These are phyloP conservation scores for Aspergillus quadricinctus DNA, from an alignment of 2,329 filamentous ascomycete species.

Conservation along the genomic window DNA sequence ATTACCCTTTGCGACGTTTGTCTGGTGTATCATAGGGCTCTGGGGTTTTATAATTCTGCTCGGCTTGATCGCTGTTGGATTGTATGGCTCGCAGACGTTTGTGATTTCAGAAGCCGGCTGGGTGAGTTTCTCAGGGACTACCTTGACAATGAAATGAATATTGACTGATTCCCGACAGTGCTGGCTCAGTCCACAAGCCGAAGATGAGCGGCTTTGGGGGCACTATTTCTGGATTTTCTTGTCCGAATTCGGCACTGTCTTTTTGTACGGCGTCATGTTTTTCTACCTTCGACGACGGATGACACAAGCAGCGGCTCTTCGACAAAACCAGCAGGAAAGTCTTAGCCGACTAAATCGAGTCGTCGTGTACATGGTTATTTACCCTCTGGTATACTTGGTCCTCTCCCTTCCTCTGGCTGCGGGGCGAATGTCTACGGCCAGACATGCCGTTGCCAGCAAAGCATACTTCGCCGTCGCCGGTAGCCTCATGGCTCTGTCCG, in stretches of 20 bases:
- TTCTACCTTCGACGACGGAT: conserved; percentile 45
- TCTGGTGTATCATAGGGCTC: conserved; percentile 38
- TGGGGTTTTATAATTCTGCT: conserved; percentile 46
- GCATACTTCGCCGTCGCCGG: conserved; percentile 49
- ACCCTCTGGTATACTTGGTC: conserved; percentile 52
- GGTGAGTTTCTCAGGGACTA: conserved; percentile 32
- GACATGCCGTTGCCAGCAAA: conserved; percentile 29
- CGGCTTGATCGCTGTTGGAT: conserved; percentile 44
- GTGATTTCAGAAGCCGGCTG: conserved; percentile 47
- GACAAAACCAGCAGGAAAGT: conserved; percentile 29
- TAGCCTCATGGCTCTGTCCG: conserved; percentile 53
- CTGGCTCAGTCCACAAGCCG: conserved; percentile 45
- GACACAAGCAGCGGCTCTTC: conserved; percentile 28
- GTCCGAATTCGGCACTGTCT: conserved; percentile 48
- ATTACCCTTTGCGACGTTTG: conserved; percentile 42
- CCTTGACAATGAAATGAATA: background rate
- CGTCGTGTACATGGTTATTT: conserved; percentile 44
- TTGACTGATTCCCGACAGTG: conserved; percentile 33
- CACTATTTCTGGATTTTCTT: conserved; percentile 55
- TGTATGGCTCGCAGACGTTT: conserved; percentile 40
- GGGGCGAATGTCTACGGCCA: conserved; percentile 38
- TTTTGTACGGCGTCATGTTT: conserved; percentile 48
- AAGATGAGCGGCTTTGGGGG: conserved; percentile 45
- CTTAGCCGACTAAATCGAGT: conserved; percentile 36
- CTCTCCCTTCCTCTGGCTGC: conserved; percentile 59